Evolutionary conservation across 1,284 basidiomycete species (phyloP), one percentile per base, ranked within the genome.

Genomic region (Peniophora sp.): DNA sequence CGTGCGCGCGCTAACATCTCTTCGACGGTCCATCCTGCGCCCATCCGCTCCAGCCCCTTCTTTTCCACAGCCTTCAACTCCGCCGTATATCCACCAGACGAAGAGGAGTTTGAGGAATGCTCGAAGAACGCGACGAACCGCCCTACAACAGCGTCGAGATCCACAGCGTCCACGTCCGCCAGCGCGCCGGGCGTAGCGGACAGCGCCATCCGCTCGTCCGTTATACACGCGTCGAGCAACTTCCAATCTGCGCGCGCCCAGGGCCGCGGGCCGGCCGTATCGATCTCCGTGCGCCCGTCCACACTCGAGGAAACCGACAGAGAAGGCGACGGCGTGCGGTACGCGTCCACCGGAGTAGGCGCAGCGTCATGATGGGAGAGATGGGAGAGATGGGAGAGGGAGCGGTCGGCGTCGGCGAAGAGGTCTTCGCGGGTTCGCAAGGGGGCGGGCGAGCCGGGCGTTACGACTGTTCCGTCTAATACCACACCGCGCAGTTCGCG

Each of bases 181-280:
- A 85, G 56, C 9, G 60, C 58, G 18, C 68, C 65, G 6, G 50
- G 44, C n/a, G 53, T 59, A 24, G 62, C 63, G 2, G 70, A 77
- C 24, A 76, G 57, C 5, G 71, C 69, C 22, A 83, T 63, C 17
- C 83, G 69, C 63, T 85, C 82, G 50, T 86, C 82, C 6, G 82
- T 82, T 56, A 90, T 83, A 61, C 88, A 92, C 23, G 76, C 77
- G 62, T 89, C 85, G 27, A 92, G 71, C 36, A 73, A 63, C 62
- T 83, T 87, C 83, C 84, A 89, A 52, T 85, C 81, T 24, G 80
- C 76, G 62, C 85, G 88, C 6, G 75, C 73, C 83, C 85, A 89
- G 36, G 66, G 69, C 14, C 68, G 22, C 55, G 64, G 56, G 42
- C 47, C 61, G 15, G 48, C 44, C 1, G 51, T 52, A 14, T 58